These are phyloP conservation scores for Citrullus colocynthis DNA, from an alignment of 306 rosid species.

Conservation along the genomic window DNA sequence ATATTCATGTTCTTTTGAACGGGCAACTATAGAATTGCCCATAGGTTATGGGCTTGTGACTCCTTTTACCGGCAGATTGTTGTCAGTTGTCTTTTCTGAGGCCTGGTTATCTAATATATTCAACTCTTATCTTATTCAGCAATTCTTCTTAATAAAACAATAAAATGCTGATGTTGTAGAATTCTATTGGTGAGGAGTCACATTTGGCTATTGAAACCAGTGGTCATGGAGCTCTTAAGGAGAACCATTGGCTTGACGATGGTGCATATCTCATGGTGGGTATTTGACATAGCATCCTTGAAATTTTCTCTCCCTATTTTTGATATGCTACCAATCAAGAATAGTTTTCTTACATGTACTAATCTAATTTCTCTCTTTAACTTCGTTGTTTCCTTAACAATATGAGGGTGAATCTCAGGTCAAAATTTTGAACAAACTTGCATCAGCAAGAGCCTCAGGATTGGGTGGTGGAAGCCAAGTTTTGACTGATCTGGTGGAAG, in stretches of 20 bases:
- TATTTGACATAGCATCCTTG: neutral
- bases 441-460: conserved; percentile 79
- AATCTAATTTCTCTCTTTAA: neutral
- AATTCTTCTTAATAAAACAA: neutral
- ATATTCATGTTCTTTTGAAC: neutral
- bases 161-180: conserved; percentile 28
- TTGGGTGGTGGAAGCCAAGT: conserved; percentile 62
- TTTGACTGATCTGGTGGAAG: conserved; percentile 66
- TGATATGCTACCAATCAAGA: neutral
- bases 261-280: conserved; percentile 97
- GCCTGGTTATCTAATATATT: neutral
- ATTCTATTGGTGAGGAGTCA: conserved; percentile 73
- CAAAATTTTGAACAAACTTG: conserved; percentile 86
- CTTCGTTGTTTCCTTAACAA: neutral
- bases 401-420: conserved; percentile 40
- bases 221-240: conserved; percentile 99
- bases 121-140: neutral
- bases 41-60: neutral
- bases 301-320: neutral
- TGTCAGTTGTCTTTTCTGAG: neutral
- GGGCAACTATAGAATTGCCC: neutral
- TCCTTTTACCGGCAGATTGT: neutral
- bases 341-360: neutral
- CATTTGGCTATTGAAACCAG: conserved; percentile 97
- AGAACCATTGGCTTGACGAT: conserved; percentile 96